Base-by-base conservation (phyloP, 495 filamentous ascomycete genomes). In the Stereocaulon alpinum region DNA sequence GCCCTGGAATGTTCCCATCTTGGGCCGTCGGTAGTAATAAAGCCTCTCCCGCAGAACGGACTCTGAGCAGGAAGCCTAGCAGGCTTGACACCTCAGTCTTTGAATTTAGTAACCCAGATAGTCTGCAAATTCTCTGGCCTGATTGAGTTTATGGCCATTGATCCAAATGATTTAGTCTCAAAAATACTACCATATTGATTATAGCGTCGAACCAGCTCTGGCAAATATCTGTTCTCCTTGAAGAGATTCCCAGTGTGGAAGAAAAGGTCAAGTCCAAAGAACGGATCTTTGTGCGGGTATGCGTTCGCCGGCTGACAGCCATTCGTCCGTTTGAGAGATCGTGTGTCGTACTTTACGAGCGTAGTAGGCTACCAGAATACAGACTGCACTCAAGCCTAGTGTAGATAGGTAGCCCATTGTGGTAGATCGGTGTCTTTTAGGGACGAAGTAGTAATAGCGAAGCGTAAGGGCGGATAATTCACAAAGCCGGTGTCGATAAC, bases 101-200 rank as follows among this genome's bases (percentile, higher is more conserved):
- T 24, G 27, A 56, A 59, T 11, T 59, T 29, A 20, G 17, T n/a
- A 2, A 51, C 51, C 20, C 47, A 60, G 18, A 62, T 32, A 30
- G 62, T 54, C 57, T 59, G 62, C 11, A 59, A 11, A 18, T 65
- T 63, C 32, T 55, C 45, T 12, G 61, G 50, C n/a, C 55, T 56
- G 14, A 63, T 65, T 37, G 60, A 56, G 43, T 61, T 18, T 30
- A 60, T 51, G 3, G 18, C 32, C 22, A 27, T 34, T 42, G 22
- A 67, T 64, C 32, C 32, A 1, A 75, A 62, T 2, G 72, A 56
- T 1, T 27, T 58, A 41, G 71, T 69, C 6, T 58, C 51, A 61
- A 71, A 77, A 20, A 73, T 79, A 18, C 61, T 68, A 18, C 76
- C 74, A 51, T 72, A 62, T 9, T 66, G 30, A 3, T 17, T 27